Base-by-base conservation (phyloP, 805 yeast species). In the Starmerella bacillaris region DNA sequence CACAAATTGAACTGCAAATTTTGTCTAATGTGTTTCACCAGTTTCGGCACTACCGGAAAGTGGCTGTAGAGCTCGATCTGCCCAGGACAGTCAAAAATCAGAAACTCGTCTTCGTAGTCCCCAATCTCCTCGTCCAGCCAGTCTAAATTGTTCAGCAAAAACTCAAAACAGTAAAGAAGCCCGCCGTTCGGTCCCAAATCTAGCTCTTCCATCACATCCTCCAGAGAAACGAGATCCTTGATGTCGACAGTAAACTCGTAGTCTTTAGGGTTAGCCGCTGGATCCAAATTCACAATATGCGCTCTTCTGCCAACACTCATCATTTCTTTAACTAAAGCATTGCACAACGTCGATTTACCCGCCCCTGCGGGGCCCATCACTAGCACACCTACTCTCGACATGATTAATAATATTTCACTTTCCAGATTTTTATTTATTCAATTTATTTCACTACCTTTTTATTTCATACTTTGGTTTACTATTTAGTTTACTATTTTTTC, bases 71-170 rank as follows among this genome's bases (percentile, higher is more conserved):
- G 63, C 55, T 86, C 98, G 41, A 86, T 84, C 53, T 86, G 96
- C 0, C 96, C 96, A 0, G 96, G 96, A 56, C 95, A 84, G 54
- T 86, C 96, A 54, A 86, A 83, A 20, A 86, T 82, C 45, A 86
- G 62, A 50, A 80, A 86, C 50, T 89, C 98, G 51, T 89, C 96
- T 47, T 78, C 84, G 52, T 64, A 89, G 43, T 89, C 96, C 14
- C 98, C 98, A 39, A 89, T 77, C 51, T 86, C 94, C 48, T 86
- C 95, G 48, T 86, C 98, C 21, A 89, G 59, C 99, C 99, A 89
- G 59, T 89, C 99, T 41, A 89, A 54, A 51, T 89, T 89, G 30
- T 84, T 72, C 51, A 89, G 55, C 22, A 89, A 61, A 51, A 84
- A 61, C 58, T 89, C 96, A 54, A 89, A 86, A 51, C 96, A 89